phyloP scores from a whole-genome alignment of 2,329 filamentous ascomycete genomes.

The Plectosphaerella cucumerina region DNA sequence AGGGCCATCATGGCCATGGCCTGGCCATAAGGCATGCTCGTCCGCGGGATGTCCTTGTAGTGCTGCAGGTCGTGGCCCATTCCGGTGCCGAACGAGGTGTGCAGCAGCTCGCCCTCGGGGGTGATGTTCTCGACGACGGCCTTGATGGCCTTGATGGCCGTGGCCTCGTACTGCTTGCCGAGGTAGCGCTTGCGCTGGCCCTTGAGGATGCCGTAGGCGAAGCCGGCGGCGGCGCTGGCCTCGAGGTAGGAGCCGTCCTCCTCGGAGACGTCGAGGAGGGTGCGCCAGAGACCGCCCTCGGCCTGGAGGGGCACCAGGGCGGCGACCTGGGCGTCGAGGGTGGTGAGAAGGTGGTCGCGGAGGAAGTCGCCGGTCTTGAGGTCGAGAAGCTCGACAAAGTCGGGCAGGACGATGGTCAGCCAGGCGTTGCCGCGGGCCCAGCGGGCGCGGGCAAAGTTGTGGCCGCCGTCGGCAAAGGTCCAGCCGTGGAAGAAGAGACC shows the following conservation, averaged over 20 bases:
- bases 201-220: conserved; percentile 77
- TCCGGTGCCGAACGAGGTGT: conserved; percentile 74
- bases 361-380: conserved; percentile 60
- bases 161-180: conserved; percentile 52
- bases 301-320: conserved; percentile 60
- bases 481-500: conserved; percentile 81
- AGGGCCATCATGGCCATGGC: conserved; percentile 82
- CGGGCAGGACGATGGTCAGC: conserved; percentile 80
- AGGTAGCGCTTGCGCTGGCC: conserved; percentile 67
- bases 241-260: conserved; percentile 70
- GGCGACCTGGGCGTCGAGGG: conserved; percentile 64
- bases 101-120: conserved; percentile 62
- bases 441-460: conserved; percentile 54
- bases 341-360: conserved; percentile 53
- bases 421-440: conserved; percentile 65
- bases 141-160: conserved; percentile 61
- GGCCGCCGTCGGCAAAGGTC: conserved; percentile 66
- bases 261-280: conserved; percentile 64
- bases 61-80: conserved; percentile 73
- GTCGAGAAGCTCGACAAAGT: conserved; percentile 71
- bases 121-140: conserved; percentile 65
- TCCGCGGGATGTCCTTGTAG: conserved; percentile 72
- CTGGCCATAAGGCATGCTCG: conserved; percentile 81
- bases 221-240: conserved; percentile 74
- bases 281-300: conserved; percentile 66